Evolutionary conservation across 2,329 filamentous ascomycete species (phyloP), one percentile per base, ranked within the genome.

Genomic region (Bipolaris sorokiniana): DNA sequence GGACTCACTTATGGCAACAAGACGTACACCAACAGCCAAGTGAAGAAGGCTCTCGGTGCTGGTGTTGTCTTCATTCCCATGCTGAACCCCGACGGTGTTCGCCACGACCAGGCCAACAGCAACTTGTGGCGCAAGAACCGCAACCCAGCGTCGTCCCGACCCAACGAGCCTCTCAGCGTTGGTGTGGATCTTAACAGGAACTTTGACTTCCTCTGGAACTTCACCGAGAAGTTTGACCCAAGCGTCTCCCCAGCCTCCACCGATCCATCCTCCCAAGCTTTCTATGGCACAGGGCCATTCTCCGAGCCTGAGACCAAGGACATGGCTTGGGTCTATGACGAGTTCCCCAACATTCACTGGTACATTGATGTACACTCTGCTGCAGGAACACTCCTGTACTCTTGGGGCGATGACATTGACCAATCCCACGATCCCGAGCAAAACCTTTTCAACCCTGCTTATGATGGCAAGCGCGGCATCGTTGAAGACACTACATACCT

Each of bases 331-430:
- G 73, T 84, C 2, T 75, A 86, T 63, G 79, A 83, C 56, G 74
- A 78, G 28, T 83, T 80, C 69, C 70, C 76, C 49, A 79, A 79
- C 41, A 73, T 87, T 46, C 76, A 80, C 23, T 86, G 84, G 83
- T 85, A 84, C 66, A 74, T 86, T 40, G 85, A 87, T 59, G 74
- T 87, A 33, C 85, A 87, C 77, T 85, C 84, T 4, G 82, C 78
- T 44, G 77, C 78, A 1, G 83, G 82, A 7, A 76, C 79, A 7
- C 72, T 87, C n/a, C 73, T 87, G 10, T 86, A 86, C 68, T 79
- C 77, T 38, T 87, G 84, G 84, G 84, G 85, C 26, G 81, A 83
- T 65, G 84, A 86, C 62, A 75, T 80, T 51, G 76, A 82, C 59
- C 84, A 86, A 68, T 74, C 74, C 36, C 73, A 69, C 1, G 77